These are phyloP conservation scores for Boletellus deceptivus DNA, from an alignment of 1,284 basidiomycete species.

Conservation along the genomic window DNA sequence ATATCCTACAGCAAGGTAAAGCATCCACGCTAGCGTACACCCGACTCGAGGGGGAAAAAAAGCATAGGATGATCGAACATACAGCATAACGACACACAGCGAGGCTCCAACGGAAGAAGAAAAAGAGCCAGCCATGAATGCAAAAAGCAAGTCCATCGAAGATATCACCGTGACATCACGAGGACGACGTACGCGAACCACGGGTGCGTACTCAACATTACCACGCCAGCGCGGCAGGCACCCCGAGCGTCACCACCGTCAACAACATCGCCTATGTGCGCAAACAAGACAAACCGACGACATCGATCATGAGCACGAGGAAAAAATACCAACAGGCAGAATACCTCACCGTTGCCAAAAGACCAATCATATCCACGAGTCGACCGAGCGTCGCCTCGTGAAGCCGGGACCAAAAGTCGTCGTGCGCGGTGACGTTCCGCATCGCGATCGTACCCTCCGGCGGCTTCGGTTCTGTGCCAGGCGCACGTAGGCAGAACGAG, in stretches of 20 bases:
- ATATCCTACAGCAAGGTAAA: no score
- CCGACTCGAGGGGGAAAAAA: no score
- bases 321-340: not conserved
- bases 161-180: constrained; percentile 5
- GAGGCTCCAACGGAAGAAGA: not conserved
- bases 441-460: constrained; percentile 21
- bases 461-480: constrained; percentile 28
- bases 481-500: not conserved
- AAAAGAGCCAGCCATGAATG: not conserved
- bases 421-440: constrained; percentile 23
- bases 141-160: not conserved
- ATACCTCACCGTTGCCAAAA: constrained; percentile 16
- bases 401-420: constrained; percentile 13
- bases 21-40: no score
- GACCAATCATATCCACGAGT: constrained; percentile 22
- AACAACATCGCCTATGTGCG: constrained; percentile 18
- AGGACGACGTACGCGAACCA: constrained; percentile 18
- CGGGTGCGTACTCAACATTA: constrained; percentile 10
- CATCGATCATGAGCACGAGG: no score
- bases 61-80: no score
- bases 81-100: no score
- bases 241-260: constrained; percentile 20
- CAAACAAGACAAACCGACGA: not conserved
- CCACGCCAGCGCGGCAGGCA: constrained; percentile 20
- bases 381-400: constrained; percentile 28